These are phyloP conservation scores for Hibiscus tridactylites DNA, from an alignment of 345 rosid genomes.

Conservation along the genomic window DNA sequence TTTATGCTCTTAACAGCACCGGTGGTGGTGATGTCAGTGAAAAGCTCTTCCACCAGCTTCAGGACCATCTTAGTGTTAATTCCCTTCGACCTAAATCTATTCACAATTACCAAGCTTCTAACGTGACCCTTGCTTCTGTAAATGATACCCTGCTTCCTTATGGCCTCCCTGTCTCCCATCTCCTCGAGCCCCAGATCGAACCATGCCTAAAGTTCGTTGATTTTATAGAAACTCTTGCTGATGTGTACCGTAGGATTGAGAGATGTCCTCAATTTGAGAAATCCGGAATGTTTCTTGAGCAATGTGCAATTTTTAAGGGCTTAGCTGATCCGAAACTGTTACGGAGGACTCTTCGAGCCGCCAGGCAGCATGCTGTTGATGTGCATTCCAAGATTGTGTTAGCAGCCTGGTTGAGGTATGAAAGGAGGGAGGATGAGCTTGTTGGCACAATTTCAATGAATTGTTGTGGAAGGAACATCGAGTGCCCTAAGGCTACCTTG, in stretches of 20 bases:
- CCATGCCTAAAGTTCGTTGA: conserved; percentile 57
- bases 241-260: conserved; percentile 43
- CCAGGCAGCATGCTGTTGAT: conserved; percentile 74
- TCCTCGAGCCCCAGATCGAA: conserved; percentile 71
- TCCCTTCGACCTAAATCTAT: conserved; percentile 47
- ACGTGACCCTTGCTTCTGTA: conserved; percentile 16
- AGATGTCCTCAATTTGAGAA: conserved; percentile 46
- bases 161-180: conserved; percentile 66
- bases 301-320: conserved; percentile 65
- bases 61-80: conserved; percentile 58
- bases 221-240: conserved; percentile 63
- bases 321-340: conserved; percentile 64
- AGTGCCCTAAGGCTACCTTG: conserved; percentile 77
- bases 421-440: conserved; percentile 91
- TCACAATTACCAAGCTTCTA: conserved; percentile 28
- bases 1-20: conserved; percentile 45
- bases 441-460: conserved; percentile 67
- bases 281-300: conserved; percentile 50
- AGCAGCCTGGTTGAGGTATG: conserved; percentile 79
- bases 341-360: conserved; percentile 59
- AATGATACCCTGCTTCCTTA: conserved; percentile 51
- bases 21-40: conserved; percentile 46
- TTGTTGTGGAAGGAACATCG: conserved; percentile 70
- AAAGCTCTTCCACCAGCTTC: conserved; percentile 63
- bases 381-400: conserved; percentile 73